These are phyloP conservation scores for Boletales sp. DNA, from an alignment of 768 basidiomycete species.

Conservation along the genomic window DNA sequence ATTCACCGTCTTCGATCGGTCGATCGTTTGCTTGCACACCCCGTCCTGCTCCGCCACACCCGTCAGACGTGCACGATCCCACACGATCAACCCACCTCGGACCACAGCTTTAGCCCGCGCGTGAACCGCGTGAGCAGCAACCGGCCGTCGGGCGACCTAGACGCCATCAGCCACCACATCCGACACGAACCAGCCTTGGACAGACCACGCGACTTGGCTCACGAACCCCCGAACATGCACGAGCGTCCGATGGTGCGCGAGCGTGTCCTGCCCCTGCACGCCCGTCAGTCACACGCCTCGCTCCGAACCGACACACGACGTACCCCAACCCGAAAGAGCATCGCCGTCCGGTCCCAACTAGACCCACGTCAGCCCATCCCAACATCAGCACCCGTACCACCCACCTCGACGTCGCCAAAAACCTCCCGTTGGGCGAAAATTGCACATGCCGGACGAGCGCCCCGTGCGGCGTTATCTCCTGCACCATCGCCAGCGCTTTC, in stretches of 20 bases:
- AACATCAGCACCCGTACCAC: neutral
- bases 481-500: constrained; percentile 34
- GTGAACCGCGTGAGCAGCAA: constrained; percentile 45
- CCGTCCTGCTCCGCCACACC: constrained; percentile 35
- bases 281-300: neutral
- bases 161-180: neutral
- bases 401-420: constrained; percentile 51
- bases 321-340: constrained; percentile 45
- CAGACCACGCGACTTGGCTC: constrained; percentile 50
- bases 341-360: constrained; percentile 50
- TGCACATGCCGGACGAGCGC: constrained; percentile 54
- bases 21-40: constrained; percentile 47
- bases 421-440: constrained; percentile 54
- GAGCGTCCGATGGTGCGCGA: constrained; percentile 41
- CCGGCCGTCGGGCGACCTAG: constrained; percentile 46
- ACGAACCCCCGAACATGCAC: constrained; percentile 51
- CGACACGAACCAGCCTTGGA: too few species aligned
- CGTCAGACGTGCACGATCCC: too few species aligned
- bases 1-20: constrained; percentile 40
- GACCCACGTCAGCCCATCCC: neutral
- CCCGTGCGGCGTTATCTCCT: constrained; percentile 39
- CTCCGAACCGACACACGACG: neutral
- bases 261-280: constrained; percentile 32
- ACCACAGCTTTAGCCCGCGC: constrained; percentile 50
- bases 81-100: constrained; percentile 31